phyloP scores from a whole-genome alignment of 345 rosid genomes.

The Lepidium didymum region DNA sequence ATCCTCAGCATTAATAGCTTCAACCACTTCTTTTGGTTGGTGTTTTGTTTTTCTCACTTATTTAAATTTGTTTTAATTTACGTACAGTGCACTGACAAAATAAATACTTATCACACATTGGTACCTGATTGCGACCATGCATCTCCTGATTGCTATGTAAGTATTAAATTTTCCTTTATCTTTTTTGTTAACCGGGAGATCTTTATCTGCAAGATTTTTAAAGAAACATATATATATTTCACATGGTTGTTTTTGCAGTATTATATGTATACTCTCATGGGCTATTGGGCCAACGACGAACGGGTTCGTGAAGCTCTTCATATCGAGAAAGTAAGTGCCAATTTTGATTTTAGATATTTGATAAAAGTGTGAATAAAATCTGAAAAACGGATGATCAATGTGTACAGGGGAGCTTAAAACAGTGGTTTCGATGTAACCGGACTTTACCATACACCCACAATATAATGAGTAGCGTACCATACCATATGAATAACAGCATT shows the following conservation, averaged over 20 bases:
- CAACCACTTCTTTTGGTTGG: too few relatives aligned
- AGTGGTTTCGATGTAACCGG: slow-evolving; percentile 9
- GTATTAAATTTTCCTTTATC: too few relatives aligned
- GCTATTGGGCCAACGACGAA: slow-evolving; percentile 6
- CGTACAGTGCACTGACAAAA: neutral
- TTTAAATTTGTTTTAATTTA: neutral
- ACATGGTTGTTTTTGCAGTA: slow-evolving; percentile 6
- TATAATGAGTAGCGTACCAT: neutral
- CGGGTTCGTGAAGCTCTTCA: slow-evolving; percentile 16
- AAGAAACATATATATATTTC: neutral
- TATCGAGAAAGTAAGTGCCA: neutral
- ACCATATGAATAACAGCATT: slow-evolving; percentile 11
- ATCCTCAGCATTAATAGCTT: too few relatives aligned
- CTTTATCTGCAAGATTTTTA: too few relatives aligned
- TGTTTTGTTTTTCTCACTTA: too few relatives aligned
- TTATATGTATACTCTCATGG: neutral
- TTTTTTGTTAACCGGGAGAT: too few relatives aligned
- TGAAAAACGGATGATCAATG: neutral
- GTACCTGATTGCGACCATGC: neutral
- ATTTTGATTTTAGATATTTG: neutral
- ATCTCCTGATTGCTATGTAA: slow-evolving; percentile 11
- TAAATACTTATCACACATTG: neutral
- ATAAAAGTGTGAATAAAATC: neutral
- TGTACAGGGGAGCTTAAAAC: neutral
- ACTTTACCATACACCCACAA: neutral